Conservation (phyloP, 2,329 filamentous ascomycete species). For the Fusarium torreyae region DNA sequence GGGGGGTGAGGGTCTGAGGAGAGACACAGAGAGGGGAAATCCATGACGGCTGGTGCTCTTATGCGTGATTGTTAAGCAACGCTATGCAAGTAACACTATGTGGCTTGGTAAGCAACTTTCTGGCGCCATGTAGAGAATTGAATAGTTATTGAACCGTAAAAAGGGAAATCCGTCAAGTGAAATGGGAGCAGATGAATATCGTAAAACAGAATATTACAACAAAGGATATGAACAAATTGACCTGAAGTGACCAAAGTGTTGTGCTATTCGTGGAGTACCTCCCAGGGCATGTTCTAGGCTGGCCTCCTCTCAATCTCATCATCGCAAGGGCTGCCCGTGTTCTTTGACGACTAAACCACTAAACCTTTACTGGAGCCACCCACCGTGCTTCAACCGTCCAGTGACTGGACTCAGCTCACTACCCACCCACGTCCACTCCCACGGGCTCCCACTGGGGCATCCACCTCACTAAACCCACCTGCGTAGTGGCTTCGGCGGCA, state of each 20-base stretch:
- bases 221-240: slow-evolving; percentile 12
- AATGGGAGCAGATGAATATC: neutral
- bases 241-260: slow-evolving; percentile 13
- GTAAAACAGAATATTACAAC: neutral
- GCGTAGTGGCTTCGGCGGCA: slow-evolving; percentile 49
- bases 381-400: slow-evolving; percentile 22
- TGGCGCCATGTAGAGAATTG: neutral
- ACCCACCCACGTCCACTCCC: slow-evolving; percentile 41
- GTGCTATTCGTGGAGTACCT: slow-evolving; percentile 15
- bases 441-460: slow-evolving; percentile 13
- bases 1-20: slow-evolving; percentile 16
- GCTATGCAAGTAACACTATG: slow-evolving; percentile 16
- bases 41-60: slow-evolving; percentile 39
- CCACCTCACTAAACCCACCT: slow-evolving; percentile 36
- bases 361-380: slow-evolving; percentile 26
- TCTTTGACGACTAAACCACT: slow-evolving; percentile 21
- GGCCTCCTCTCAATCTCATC: slow-evolving; percentile 18
- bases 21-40: slow-evolving; percentile 36
- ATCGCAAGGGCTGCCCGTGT: slow-evolving; percentile 11
- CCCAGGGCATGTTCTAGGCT: slow-evolving; percentile 25
- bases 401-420: slow-evolving; percentile 38
- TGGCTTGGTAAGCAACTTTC: slow-evolving; percentile 34
- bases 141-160: slow-evolving; percentile 12
- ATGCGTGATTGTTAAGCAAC: slow-evolving; percentile 49
- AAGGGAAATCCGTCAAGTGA: neutral